phyloP scores from a whole-genome alignment of 257 asterid species.

The Nicotiana obtusifolia region DNA sequence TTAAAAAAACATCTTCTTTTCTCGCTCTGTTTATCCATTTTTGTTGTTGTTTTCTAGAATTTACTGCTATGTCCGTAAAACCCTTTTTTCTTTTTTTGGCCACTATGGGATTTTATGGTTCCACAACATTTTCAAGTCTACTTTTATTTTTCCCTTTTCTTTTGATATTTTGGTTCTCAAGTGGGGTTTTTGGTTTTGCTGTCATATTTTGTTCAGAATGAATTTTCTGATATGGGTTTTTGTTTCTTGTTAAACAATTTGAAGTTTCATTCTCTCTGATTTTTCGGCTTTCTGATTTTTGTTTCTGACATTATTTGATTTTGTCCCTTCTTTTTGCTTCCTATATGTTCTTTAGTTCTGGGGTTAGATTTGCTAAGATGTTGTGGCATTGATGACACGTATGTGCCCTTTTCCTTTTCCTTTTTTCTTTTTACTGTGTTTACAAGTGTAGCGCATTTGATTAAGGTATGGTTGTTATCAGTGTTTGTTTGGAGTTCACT shows the following conservation, averaged over 20 bases:
- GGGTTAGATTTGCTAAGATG: not conserved
- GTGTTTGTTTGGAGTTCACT: conserved; percentile 34
- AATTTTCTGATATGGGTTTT: not conserved
- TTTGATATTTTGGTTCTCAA: not conserved
- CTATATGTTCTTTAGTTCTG: not conserved
- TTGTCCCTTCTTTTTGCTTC: not conserved
- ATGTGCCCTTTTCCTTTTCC: not conserved
- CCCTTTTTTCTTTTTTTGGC: not conserved
- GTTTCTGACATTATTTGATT: not conserved
- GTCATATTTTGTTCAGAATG: not conserved
- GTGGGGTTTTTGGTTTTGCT: not conserved
- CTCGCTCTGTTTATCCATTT: not conserved
- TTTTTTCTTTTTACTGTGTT: not conserved
- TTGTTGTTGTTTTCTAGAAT: not conserved
- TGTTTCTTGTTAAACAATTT: not conserved
- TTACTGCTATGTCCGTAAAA: not conserved
- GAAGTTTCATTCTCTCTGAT: not conserved
- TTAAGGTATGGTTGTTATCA: conserved; percentile 21
- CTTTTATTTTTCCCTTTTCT: not conserved
- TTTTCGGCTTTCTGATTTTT: not conserved
- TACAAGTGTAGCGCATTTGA: conserved; percentile 11
- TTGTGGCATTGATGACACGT: not conserved
- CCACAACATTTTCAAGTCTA: not conserved
- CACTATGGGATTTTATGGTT: too few relatives aligned
- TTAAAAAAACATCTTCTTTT: not conserved